Percentiles rank a stretch among this genome's conserved stretches.
Evolutionary conservation across 305 asterid genomes (phyloP).

Genomic region (Solanum chacoense): DNA sequence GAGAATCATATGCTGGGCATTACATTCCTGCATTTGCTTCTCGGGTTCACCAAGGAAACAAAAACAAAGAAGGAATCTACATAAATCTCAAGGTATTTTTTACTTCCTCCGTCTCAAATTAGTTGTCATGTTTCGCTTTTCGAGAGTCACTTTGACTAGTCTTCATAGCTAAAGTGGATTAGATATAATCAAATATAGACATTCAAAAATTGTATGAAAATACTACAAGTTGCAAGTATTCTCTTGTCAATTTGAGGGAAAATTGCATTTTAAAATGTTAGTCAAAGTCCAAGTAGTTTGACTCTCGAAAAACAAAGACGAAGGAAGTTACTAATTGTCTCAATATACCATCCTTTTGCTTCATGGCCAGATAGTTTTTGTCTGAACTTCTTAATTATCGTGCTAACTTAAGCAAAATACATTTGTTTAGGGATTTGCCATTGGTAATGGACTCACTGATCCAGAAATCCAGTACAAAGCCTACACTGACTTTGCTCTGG

Average conservation of each 20-base stretch:
- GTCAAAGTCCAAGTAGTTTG: not conserved
- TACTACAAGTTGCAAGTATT: not conserved
- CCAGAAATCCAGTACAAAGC: slow-evolving; percentile 42
- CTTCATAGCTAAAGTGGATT: not conserved
- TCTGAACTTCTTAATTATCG: not conserved
- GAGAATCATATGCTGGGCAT: slow-evolving; percentile 57
- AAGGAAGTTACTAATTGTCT: not conserved
- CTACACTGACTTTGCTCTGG: slow-evolving; percentile 33
- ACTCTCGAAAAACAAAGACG: not conserved
- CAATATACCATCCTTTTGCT: not conserved
- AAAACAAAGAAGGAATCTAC: slow-evolving; percentile 42
- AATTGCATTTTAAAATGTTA: not conserved
- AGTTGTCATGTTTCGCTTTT: not conserved
- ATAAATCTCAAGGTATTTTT: slow-evolving; percentile 36
- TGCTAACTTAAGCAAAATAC: not conserved
- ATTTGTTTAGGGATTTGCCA: slow-evolving; percentile 38
- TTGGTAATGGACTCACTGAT: slow-evolving; percentile 45
- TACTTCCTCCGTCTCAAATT: not conserved
- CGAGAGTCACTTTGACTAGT: not conserved
- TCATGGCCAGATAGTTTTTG: not conserved
- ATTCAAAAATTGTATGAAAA: not conserved
- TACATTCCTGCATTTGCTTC: slow-evolving; percentile 39
- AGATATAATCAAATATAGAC: not conserved
- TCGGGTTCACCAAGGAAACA: slow-evolving; percentile 43
- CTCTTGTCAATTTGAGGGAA: not conserved